Evolutionary conservation across 2,329 filamentous ascomycete species (phyloP).

Genomic region (Venturia nashicola): DNA sequence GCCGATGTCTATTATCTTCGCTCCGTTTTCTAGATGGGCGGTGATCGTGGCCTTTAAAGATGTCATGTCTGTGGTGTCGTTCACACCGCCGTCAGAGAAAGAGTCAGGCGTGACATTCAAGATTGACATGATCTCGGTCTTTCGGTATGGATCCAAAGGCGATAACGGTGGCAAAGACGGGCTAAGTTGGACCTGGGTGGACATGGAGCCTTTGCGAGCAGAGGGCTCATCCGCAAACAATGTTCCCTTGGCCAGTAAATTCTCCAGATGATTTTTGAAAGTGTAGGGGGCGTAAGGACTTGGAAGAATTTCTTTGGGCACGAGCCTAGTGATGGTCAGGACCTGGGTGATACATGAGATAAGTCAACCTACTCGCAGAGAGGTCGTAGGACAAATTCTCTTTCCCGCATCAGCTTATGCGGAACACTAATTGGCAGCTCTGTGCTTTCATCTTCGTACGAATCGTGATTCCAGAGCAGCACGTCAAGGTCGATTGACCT

Average conservation of each 20-base stretch:
- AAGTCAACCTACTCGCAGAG: constrained; percentile 55
- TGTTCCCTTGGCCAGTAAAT: constrained; percentile 20
- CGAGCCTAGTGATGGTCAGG: background rate
- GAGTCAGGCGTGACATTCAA: constrained; percentile 92
- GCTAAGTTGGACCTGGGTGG: constrained; percentile 21
- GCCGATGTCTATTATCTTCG: constrained; percentile 80
- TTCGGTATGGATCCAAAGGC: background rate
- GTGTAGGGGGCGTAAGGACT: constrained; percentile 1
- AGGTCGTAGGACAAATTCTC: constrained; percentile 86
- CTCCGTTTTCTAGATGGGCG: constrained; percentile 54
- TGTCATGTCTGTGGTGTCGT: constrained; percentile 26
- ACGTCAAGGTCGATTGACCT: constrained; percentile 93
- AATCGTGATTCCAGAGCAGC: constrained; percentile 61
- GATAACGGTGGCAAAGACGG: background rate
- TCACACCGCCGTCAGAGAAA: constrained; percentile 76
- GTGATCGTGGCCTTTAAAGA: constrained; percentile 46
- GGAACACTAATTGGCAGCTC: constrained; percentile 47
- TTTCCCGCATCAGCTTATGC: constrained; percentile 72
- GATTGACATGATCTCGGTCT: constrained; percentile 64
- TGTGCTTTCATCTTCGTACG: constrained; percentile 58
- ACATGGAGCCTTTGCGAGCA: constrained; percentile 24
- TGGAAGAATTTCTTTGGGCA: background rate
- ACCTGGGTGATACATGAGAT: background rate
- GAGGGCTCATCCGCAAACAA: background rate
- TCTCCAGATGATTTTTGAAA: constrained; percentile 36